Evolutionary conservation across 148 eudicot species (phyloP).

Genomic region (Diospyros kaki): DNA sequence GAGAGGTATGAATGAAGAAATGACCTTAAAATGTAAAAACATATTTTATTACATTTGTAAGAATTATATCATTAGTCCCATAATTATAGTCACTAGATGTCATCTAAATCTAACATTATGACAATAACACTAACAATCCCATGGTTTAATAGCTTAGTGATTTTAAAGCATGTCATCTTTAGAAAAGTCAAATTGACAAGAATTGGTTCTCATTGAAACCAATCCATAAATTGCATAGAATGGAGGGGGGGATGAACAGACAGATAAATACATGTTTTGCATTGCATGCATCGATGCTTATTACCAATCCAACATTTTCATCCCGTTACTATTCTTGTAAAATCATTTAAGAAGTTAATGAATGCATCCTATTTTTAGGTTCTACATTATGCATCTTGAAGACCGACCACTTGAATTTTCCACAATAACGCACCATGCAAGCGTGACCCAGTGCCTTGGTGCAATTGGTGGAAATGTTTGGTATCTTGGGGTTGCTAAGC

Average conservation of each 20-base stretch:
- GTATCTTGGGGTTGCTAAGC: constrained; percentile 91
- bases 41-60: no score
- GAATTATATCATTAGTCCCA: no score
- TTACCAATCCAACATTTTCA: background rate
- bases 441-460: constrained; percentile 90
- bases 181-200: no score
- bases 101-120: no score
- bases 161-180: no score
- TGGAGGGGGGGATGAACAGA: background rate
- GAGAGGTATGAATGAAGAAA: no score
- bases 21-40: no score
- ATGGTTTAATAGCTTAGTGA: no score
- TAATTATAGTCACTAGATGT: no score
- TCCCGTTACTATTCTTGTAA: background rate
- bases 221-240: no score
- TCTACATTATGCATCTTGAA: constrained; percentile 77
- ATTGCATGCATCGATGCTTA: background rate
- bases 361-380: constrained; percentile 36
- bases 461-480: constrained; percentile 71
- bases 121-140: no score
- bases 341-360: background rate
- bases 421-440: constrained; percentile 77
- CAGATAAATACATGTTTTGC: background rate
- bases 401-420: constrained; percentile 61
- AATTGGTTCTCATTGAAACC: no score